These are phyloP conservation scores for Takashimella tepidaria DNA, from an alignment of 1,284 basidiomycete genomes.

Conservation along the genomic window DNA sequence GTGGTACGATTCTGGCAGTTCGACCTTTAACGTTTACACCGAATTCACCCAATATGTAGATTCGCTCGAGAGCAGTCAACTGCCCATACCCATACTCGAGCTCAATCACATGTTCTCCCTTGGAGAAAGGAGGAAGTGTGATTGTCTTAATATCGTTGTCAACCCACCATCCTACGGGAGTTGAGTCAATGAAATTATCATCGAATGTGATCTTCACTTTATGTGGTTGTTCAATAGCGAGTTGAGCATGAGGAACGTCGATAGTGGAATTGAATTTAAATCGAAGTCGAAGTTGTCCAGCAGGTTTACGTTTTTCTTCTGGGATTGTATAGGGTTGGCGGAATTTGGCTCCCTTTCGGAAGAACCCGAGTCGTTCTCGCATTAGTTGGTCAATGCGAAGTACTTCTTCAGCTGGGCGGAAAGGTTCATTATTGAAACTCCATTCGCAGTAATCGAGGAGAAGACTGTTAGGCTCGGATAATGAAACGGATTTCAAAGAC, in stretches of 20 bases:
- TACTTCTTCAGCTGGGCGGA: constrained; percentile 19
- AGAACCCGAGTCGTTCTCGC: constrained; percentile 19
- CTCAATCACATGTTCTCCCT: constrained; percentile 19
- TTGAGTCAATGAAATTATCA: constrained; percentile 9
- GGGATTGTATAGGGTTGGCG: constrained; percentile 24
- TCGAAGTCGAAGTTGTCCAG: constrained; percentile 15
- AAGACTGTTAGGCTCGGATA: constrained; percentile 25
- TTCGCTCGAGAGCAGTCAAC: constrained; percentile 23
- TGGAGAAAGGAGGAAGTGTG: constrained; percentile 10
- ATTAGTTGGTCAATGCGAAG: constrained; percentile 25
- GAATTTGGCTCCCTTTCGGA: constrained; percentile 23
- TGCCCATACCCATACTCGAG: constrained; percentile 19
- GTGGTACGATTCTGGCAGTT: constrained; percentile 13
- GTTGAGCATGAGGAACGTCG: constrained; percentile 6
- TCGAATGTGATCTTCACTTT: constrained; percentile 16
- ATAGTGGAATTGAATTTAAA: constrained; percentile 16
- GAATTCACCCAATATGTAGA: constrained; percentile 30
- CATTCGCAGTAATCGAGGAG: constrained; percentile 24
- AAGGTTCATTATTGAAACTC: constrained; percentile 11
- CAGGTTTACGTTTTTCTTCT: constrained; percentile 11
- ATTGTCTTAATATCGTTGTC: constrained; percentile 27
- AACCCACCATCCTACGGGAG: constrained; percentile 24
- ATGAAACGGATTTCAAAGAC: constrained; percentile 12
- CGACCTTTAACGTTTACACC: constrained; percentile 22
- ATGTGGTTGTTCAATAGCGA: constrained; percentile 23